A percentile compares a stretch with the other conserved stretches of the same genome.
These are phyloP conservation scores for Rhizopus stolonifer DNA, from an alignment of 371 early-diverging fungal genomes.

Conservation along the genomic window DNA sequence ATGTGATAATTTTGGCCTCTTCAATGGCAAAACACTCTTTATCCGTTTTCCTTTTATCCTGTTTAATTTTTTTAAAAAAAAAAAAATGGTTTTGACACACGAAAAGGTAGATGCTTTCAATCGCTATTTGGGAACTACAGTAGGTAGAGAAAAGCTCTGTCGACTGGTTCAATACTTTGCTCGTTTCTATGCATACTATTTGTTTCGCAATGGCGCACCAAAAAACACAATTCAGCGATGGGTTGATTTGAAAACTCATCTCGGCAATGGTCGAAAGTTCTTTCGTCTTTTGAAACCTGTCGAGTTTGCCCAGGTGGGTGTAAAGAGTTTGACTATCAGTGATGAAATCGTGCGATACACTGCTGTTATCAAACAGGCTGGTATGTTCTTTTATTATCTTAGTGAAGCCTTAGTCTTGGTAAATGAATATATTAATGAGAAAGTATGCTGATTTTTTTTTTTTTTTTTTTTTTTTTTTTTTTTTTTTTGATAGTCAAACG, in stretches of 20 bases:
- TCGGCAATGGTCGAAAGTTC: conserved; percentile 66
- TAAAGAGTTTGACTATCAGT: conserved; percentile 47
- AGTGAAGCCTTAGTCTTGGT: conserved; percentile 61
- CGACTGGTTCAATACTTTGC: conserved; percentile 79
- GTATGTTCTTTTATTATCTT: conserved; percentile 59
- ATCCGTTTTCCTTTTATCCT: conserved; percentile 1
- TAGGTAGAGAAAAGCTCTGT: conserved; percentile 81
- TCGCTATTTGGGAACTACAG: conserved; percentile 61
- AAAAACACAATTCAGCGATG: conserved; percentile 57
- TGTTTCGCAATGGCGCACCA: conserved; percentile 49
- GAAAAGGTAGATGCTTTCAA: conserved; percentile 33
- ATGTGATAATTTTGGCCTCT: conserved; percentile 5
- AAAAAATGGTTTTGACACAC: conserved; percentile 27
- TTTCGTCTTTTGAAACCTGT: conserved; percentile 56
- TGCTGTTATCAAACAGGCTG: conserved; percentile 51
- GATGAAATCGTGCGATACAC: conserved; percentile 57
- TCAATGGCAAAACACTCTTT: not conserved
- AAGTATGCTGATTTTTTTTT: not conserved
- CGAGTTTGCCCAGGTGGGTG: conserved; percentile 58
- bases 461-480: not conserved
- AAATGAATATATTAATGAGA: conserved; percentile 22
- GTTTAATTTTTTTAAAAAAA: not conserved
- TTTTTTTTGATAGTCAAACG: conserved; percentile 32
- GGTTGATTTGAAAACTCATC: conserved; percentile 52
- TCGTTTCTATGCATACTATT: conserved; percentile 61